phyloP scores from a whole-genome alignment of 495 filamentous ascomycete genomes.

The Daldinia loculata region DNA sequence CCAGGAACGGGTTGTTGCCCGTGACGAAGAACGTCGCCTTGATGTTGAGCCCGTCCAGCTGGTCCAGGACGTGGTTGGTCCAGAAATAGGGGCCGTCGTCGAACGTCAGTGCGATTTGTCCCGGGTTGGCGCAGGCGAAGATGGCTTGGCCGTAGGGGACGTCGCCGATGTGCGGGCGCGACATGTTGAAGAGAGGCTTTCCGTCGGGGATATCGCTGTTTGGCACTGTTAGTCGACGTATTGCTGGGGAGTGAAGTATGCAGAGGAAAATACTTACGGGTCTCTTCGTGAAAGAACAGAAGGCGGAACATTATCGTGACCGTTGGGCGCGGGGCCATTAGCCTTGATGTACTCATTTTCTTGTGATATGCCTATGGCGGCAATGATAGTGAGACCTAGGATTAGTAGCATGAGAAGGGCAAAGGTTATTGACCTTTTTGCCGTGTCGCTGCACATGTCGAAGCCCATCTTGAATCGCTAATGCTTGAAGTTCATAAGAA shows the following conservation, averaged over 20 bases:
- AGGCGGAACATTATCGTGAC: neutral
- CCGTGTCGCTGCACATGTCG: neutral
- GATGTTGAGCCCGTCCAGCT: conserved; percentile 62
- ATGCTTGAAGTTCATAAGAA: neutral
- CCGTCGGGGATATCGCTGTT: conserved; percentile 8
- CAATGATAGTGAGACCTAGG: neutral
- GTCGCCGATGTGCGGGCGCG: conserved; percentile 58
- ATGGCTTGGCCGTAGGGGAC: conserved; percentile 67
- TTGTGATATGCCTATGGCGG: too few species aligned
- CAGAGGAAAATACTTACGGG: neutral
- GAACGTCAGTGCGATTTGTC: conserved; percentile 71
- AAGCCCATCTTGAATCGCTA: neutral
- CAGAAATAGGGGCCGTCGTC: conserved; percentile 73
- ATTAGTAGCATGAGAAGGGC: too few species aligned
- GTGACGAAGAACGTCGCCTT: conserved; percentile 76
- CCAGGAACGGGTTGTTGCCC: conserved; percentile 63
- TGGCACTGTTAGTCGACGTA: neutral
- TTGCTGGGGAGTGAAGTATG: neutral
- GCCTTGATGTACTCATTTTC: too few species aligned
- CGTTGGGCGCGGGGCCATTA: too few species aligned
- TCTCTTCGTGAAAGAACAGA: neutral
- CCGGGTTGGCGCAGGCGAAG: conserved; percentile 65
- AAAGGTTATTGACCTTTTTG: too few species aligned
- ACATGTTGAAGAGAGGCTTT: conserved; percentile 45
- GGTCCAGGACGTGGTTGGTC: conserved; percentile 66